phyloP scores from a whole-genome alignment of 495 filamentous ascomycete genomes.

The Opeltia flavorubescens region DNA sequence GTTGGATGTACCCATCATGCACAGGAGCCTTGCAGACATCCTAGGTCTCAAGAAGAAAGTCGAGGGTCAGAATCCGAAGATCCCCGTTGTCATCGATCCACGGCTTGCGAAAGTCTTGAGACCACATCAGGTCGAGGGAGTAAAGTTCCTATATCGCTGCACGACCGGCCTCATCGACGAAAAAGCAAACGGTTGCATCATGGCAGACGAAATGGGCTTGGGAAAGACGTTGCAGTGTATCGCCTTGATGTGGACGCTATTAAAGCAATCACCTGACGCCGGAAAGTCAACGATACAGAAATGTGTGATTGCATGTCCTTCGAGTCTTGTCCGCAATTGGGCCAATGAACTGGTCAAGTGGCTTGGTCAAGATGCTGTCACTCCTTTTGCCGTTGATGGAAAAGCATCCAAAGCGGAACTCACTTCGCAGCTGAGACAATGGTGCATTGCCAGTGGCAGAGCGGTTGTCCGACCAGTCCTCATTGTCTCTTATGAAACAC shows the following conservation, averaged over 20 bases:
- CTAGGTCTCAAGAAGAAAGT: constrained; percentile 86
- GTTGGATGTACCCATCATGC: constrained; percentile 68
- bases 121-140: constrained; percentile 95
- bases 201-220: constrained; percentile 98
- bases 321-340: constrained; percentile 95
- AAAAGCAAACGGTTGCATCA: constrained; percentile 94
- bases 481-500: constrained; percentile 97
- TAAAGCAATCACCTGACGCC: constrained; percentile 90
- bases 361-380: constrained; percentile 84
- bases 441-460: constrained; percentile 79
- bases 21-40: constrained; percentile 93
- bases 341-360: constrained; percentile 92
- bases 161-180: constrained; percentile 88
- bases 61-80: constrained; percentile 63
- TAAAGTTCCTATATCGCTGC: constrained; percentile 93
- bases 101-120: constrained; percentile 78
- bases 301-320: constrained; percentile 96
- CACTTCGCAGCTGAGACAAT: constrained; percentile 78
- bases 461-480: constrained; percentile 90
- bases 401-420: constrained; percentile 93
- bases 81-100: constrained; percentile 96
- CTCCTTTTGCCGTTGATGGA: constrained; percentile 90
- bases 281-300: constrained; percentile 92
- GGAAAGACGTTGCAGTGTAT: constrained; percentile 87
- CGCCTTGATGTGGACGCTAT: constrained; percentile 80